Base-by-base conservation (phyloP, 176 grass and related monocot genomes). In the Triticum urartu region DNA sequence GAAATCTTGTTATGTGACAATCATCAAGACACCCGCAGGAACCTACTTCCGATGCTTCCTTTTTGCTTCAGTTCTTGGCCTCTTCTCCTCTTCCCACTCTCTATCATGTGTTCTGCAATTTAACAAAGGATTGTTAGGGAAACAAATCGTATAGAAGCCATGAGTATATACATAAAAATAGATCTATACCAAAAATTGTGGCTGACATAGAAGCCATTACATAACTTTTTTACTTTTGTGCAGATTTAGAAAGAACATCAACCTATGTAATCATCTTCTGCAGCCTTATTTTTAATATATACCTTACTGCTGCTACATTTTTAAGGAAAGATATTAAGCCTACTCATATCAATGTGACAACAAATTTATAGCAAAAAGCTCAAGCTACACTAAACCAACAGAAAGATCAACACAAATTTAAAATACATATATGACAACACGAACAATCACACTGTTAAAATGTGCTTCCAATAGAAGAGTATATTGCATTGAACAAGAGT, bases 71-170 rank as follows among this genome's bases (percentile, higher is more conserved):
- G 89, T 32, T 88, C 97, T 99, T 86, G 84, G 69, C 7, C 94
- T 87, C 87, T 93, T 99, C 58, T 97, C 97, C 71, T 99, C 97
- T 81, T 99, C 97, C 90, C 92, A 92, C 75, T 99, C 97, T 89
- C 94, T 90, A 70, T 99, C 97, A 62, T 94, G 88, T 15, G 75
- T 75, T 89, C 97, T 99, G 82, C 75, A 81, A 71, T 84, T 68
- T 80, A 70, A 81, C 56, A 2, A 59, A 88, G 81, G 68, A 67
- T 82, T 35, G 42, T 82, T 76, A 81, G 8, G 67, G 26, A 43
- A 54, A 22, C 25, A 81, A 15, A 59, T 21, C 18, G 21, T 54
- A 54, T 18, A 54, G 15, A 54, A 54, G 1, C 50, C 50, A 54
- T 18, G 15, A 54, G 50, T 54, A 54, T 54, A 54, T 54, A 54